Base-by-base conservation (phyloP, 2,329 filamentous ascomycete species). In the Colletotrichum sp. region DNA sequence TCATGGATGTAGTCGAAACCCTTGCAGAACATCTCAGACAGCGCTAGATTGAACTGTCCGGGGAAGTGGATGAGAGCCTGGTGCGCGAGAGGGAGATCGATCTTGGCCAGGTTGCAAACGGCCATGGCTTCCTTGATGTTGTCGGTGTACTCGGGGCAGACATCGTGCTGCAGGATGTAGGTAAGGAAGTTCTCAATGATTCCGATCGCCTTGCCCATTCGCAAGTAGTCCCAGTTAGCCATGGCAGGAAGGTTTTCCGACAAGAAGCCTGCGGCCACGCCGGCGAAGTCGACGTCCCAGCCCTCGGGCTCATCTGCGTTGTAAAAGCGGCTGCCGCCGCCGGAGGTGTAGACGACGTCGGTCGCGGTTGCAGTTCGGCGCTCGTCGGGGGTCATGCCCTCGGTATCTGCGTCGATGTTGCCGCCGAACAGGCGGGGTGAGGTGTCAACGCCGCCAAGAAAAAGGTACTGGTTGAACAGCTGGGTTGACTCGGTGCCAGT, bases 121-220 rank as follows among this genome's bases (percentile, higher is more conserved):
- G 83, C 83, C 9, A 93, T 87, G 0, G 96, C 95, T 1, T 89
- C 86, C 18, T 90, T 85, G 74, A 99, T 88, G 78, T 96, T 91
- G 1, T 89, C 86, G 0, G 85, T 87, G 81, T 96, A 94, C 83
- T 99, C 97, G 0, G 94, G 93, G 80, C 96, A 98, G 18, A 98
- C 96, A 49, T 94, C 91, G 81, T 99, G 96, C 76, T 94, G 91
- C 12, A 96, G 88, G 1, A 99, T 88, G 79, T 98, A 99, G 78
- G 95, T 95, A 78, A 98, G 91, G 82, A 99, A 99, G 81, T 97
- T 98, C 76, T 92, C 91, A 55, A 98, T 88, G 1, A 98, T 91
- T 39, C 90, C 89, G 24, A 93, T 91, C 5, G 92, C 92, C 8
- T 89, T 84, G n/a, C 89, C 85, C 77, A 96, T 89, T 15, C 89